These are phyloP conservation scores for Cyclotella kingstonii DNA, from an alignment of 108 stramenopile species.

Conservation along the genomic window DNA sequence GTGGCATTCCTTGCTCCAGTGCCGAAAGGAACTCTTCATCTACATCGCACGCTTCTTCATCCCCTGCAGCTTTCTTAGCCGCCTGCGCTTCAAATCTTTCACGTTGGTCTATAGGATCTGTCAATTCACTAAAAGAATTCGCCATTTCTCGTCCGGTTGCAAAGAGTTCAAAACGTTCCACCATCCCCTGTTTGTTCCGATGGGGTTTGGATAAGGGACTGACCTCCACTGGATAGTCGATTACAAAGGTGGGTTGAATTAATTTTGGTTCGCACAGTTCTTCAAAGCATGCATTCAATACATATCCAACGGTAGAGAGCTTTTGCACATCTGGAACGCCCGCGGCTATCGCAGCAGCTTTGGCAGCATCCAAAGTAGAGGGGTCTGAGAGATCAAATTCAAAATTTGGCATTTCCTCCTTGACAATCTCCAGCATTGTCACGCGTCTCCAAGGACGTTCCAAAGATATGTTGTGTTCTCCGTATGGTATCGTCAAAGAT, in stretches of 20 bases:
- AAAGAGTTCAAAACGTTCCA: conserved; percentile 98
- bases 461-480: conserved; percentile 78
- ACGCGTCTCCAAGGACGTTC: conserved; percentile 93
- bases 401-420: conserved; percentile 86
- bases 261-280: conserved; percentile 94
- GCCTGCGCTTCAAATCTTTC: conserved; percentile 95
- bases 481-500: conserved; percentile 73
- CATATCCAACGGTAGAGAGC: conserved; percentile 82
- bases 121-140: conserved; percentile 97
- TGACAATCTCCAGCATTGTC: conserved; percentile 96
- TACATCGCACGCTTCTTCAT: conserved; percentile 97
- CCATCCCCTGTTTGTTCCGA: conserved; percentile 85
- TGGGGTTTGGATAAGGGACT: conserved; percentile 97
- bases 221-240: conserved; percentile 96
- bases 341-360: conserved; percentile 64
- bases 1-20: conserved; percentile 98
- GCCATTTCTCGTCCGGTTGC: conserved; percentile 94
- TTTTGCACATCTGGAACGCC: conserved; percentile 70
- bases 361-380: conserved; percentile 69
- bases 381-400: conserved; percentile 78
- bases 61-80: conserved; percentile 90
- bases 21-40: conserved; percentile 97
- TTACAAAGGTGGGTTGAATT: conserved; percentile 98
- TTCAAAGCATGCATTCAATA: conserved; percentile 94
- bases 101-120: conserved; percentile 97